Percentiles rank a stretch among this genome's conserved stretches.
Evolutionary conservation across 108 stramenopile species (phyloP).

Genomic region (Nitzschia putrida): DNA sequence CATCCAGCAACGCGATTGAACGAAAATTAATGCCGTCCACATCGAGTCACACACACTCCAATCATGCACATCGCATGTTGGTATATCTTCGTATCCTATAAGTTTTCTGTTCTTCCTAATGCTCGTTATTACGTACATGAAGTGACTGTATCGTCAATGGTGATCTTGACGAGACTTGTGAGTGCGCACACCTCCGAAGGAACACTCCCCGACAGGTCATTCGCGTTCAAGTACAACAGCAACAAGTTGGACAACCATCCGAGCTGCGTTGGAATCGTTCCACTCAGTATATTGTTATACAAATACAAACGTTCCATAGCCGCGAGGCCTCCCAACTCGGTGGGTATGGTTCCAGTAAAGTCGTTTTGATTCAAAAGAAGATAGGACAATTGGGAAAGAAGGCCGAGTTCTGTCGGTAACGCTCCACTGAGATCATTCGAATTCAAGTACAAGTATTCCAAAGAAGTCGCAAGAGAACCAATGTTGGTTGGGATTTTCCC

Average conservation of each 20-base stretch:
- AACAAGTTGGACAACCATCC: constrained; percentile 52
- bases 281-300: constrained; percentile 19
- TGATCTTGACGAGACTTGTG: not conserved
- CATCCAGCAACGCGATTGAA: too few relatives aligned
- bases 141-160: not conserved
- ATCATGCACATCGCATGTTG: too few relatives aligned
- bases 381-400: constrained; percentile 15
- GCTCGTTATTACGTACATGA: too few relatives aligned
- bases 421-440: not conserved
- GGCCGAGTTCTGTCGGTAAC: constrained; percentile 16
- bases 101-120: too few relatives aligned
- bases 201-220: constrained; percentile 41
- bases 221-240: constrained; percentile 56
- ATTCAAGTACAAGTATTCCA: not conserved
- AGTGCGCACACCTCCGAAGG: constrained; percentile 23
- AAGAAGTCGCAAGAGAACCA: not conserved
- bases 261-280: constrained; percentile 54
- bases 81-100: too few relatives aligned
- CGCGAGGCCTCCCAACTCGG: not conserved
- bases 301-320: constrained; percentile 5
- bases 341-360: not conserved
- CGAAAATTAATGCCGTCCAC: too few relatives aligned
- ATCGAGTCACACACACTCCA: too few relatives aligned
- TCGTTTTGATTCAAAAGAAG: constrained; percentile 31
- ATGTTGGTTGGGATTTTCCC: constrained; percentile 21